phyloP scores from a whole-genome alignment of 2,329 filamentous ascomycete genomes.

The Trichoderma guizhouense region DNA sequence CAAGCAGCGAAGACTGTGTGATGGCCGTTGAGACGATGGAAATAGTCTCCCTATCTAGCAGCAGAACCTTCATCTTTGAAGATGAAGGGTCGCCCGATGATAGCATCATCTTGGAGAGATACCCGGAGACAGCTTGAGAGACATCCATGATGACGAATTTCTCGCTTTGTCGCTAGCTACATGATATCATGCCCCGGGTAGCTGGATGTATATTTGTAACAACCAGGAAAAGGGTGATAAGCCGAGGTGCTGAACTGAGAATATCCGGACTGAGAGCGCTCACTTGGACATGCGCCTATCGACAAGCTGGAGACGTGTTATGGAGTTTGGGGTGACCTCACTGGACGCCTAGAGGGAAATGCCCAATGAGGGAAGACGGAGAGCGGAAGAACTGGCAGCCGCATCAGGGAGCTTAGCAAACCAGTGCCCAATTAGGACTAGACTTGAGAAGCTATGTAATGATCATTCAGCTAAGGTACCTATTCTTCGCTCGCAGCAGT shows the following conservation, averaged over 20 bases:
- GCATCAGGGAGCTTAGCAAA: not conserved
- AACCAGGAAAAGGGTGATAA: not conserved
- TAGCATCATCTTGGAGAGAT: conserved; percentile 94
- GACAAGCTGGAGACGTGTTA: conserved; percentile 14
- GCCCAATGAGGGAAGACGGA: not conserved
- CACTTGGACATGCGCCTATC: not conserved
- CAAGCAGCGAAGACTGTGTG: conserved; percentile 90
- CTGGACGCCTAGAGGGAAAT: not conserved
- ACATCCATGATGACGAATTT: conserved; percentile 70
- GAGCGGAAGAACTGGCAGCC: conserved; percentile 10
- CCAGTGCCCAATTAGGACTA: not conserved
- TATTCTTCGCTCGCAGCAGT: not conserved
- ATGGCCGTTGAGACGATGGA: conserved; percentile 92
- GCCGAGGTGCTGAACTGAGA: not conserved
- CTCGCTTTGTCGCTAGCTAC: not conserved
- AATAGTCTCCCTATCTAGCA: conserved; percentile 91
- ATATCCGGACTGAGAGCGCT: not conserved
- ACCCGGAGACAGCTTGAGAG: conserved; percentile 86
- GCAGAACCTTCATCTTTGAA: conserved; percentile 96
- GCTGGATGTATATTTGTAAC: not conserved
- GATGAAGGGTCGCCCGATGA: conserved; percentile 65
- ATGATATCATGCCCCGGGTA: conserved; percentile 15
- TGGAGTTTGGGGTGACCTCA: conserved; percentile 6
- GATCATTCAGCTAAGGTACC: too few species aligned
- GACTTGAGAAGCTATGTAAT: not conserved